Base-by-base conservation (phyloP, 73 alveolate species). In the Chromera velia region DNA sequence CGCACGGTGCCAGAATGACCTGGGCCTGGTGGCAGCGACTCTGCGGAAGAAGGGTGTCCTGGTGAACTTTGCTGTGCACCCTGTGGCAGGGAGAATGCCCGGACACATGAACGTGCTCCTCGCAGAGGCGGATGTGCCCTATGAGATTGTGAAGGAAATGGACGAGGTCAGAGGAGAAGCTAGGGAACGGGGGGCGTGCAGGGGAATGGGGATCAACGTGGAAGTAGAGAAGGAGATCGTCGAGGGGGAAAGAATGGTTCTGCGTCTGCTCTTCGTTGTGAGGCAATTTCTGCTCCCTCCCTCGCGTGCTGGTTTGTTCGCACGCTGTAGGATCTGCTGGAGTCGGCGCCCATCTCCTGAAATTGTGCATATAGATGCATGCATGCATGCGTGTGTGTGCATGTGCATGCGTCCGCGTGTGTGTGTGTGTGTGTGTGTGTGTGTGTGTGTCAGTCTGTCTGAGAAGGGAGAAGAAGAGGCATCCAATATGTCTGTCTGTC, bases 81-180 rank as follows among this genome's bases (percentile, higher is more conserved):
- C 96, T 22, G 96, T 90, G 68, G 96, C 96, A 0, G 96, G 96
- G 47, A 87, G 96, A 84, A 86, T 90, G 90, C 96, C 96, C 22
- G 96, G 96, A 32, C 91, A 90, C 75, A 76, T 90, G 85, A 90
- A 90, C 76, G 96, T 90, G 64, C 82, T 90, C 32, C 81, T 90
- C 49, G 96, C 96, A 10, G 96, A 90, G 85, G 96, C 84, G 31
- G 88, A 34, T 32, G 83, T 89, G 81, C 94, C 94, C 62, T 90
- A 90, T 62, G 94, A 88, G 34, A 74, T 86, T 75, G 96, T 90
- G 28, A 46, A 70, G 34, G 96, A 90, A 88, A 90, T 88, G 92
- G 96, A 90, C 66, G 96, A 90, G 73, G 86, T 90, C 80, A 81
- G n/a, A n/a, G n/a, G n/a, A 88, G n/a, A n/a, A n/a, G n/a, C n/a